Conservation (phyloP, 306 rosid species). For the Lathyrus oleraceus region DNA sequence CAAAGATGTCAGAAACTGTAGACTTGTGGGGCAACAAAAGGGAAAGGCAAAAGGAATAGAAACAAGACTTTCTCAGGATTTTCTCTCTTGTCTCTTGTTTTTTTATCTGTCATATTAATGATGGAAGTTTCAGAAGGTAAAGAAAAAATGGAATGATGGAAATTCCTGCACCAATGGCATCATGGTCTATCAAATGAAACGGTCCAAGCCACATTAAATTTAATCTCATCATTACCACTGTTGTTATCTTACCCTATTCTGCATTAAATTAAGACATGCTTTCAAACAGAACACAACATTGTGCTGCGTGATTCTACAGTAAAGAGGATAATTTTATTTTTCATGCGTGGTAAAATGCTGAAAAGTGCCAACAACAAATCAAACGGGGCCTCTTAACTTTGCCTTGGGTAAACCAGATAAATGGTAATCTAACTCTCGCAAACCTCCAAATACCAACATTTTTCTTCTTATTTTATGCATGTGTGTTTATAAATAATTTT, state of each 20-base stretch:
- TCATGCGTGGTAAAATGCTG: neutral
- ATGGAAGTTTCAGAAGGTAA: constrained; percentile 22
- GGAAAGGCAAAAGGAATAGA: constrained; percentile 42
- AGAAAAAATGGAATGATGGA: constrained; percentile 38
- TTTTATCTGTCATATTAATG: constrained; percentile 13
- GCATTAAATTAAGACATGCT: neutral
- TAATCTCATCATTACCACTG: constrained; percentile 26
- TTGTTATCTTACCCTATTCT: neutral
- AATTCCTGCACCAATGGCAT: constrained; percentile 56
- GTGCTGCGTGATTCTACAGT: neutral
- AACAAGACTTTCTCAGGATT: constrained; percentile 12
- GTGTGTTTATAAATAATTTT: no score
- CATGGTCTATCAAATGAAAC: constrained; percentile 35
- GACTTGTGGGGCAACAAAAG: constrained; percentile 24
- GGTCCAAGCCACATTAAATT: constrained; percentile 33
- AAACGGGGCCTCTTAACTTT: neutral
- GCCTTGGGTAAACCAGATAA: neutral
- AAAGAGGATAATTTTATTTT: neutral
- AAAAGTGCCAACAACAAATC: neutral
- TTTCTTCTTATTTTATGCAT: neutral
- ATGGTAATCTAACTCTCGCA: neutral
- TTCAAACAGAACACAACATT: neutral
- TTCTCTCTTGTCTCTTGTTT: constrained; percentile 13
- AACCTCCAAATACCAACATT: neutral
- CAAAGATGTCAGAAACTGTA: constrained; percentile 23